phyloP scores from a whole-genome alignment of 2,329 filamentous ascomycete species.

The Diaporthe vexans region DNA sequence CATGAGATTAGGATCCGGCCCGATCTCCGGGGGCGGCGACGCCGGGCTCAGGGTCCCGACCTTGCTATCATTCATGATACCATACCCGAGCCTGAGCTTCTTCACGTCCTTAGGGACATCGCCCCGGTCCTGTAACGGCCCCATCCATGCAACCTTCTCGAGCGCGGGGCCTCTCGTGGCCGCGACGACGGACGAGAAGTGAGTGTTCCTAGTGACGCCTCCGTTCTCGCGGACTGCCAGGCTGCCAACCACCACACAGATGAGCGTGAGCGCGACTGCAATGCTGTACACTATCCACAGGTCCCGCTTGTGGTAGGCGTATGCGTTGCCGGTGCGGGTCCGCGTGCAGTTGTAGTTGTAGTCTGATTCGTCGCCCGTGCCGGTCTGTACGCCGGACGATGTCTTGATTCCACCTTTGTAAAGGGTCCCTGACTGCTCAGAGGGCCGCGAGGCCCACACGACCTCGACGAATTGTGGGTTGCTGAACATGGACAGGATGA shows the following conservation, averaged over 20 bases:
- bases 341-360: constrained; percentile 51
- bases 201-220: constrained; percentile 53
- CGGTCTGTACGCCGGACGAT: neutral
- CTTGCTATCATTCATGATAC: constrained; percentile 40
- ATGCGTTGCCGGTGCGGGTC: constrained; percentile 51
- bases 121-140: constrained; percentile 39
- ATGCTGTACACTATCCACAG: constrained; percentile 51
- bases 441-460: constrained; percentile 49
- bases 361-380: constrained; percentile 22
- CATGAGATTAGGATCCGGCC: constrained; percentile 21
- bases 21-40: constrained; percentile 5
- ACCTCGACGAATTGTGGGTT: constrained; percentile 40
- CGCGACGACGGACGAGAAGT: constrained; percentile 58
- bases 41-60: neutral
- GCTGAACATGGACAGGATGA: constrained; percentile 42
- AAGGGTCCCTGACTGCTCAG: constrained; percentile 46
- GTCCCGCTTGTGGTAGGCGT: constrained; percentile 51
- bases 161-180: constrained; percentile 57
- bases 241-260: constrained; percentile 52
- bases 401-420: constrained; percentile 36
- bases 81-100: constrained; percentile 46
- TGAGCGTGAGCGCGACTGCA: constrained; percentile 44
- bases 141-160: constrained; percentile 51
- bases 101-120: constrained; percentile 45
- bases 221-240: constrained; percentile 52